These are phyloP conservation scores for Pichia nanzhaoensis DNA, from an alignment of 805 yeast genomes.

Conservation along the genomic window DNA sequence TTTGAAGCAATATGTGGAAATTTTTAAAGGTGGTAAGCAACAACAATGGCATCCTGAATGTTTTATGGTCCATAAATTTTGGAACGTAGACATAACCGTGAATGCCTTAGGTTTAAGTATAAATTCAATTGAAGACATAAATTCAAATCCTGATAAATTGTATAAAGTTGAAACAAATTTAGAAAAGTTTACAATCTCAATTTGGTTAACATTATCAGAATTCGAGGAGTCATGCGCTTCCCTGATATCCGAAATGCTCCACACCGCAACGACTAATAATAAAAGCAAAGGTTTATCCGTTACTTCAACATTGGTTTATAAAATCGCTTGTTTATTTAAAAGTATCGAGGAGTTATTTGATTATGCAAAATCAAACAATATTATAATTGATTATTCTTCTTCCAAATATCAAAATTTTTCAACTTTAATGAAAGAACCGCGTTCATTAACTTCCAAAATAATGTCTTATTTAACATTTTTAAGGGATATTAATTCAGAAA, in stretches of 20 bases:
- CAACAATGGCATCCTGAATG: constrained; percentile 99
- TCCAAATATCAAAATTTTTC: constrained; percentile 27
- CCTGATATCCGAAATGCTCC: constrained; percentile 86
- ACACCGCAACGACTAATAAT: constrained; percentile 69
- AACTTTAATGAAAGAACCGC: constrained; percentile 55
- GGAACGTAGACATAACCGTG: constrained; percentile 79
- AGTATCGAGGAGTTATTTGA: constrained; percentile 53
- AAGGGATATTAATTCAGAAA: constrained; percentile 45
- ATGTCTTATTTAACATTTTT: constrained; percentile 83
- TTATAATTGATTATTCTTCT: constrained; percentile 15
- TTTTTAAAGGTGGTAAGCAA: constrained; percentile 81
- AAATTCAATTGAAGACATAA: constrained; percentile 24
- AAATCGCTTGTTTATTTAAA: constrained; percentile 67
- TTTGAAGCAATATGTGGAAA: constrained; percentile 88
- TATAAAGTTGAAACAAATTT: constrained; percentile 56
- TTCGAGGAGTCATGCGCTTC: constrained; percentile 89
- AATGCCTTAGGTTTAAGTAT: constrained; percentile 43
- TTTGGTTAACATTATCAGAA: constrained; percentile 83
- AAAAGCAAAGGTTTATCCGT: constrained; percentile 60
- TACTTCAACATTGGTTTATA: constrained; percentile 65
- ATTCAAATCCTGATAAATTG: constrained; percentile 43
- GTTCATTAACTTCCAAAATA: constrained; percentile 80
- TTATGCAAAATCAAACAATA: constrained; percentile 12
- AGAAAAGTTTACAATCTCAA: constrained; percentile 48
- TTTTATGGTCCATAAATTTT: constrained; percentile 93